Base-by-base conservation (phyloP, 1,284 basidiomycete genomes). In the Psilocybe mexicana region DNA sequence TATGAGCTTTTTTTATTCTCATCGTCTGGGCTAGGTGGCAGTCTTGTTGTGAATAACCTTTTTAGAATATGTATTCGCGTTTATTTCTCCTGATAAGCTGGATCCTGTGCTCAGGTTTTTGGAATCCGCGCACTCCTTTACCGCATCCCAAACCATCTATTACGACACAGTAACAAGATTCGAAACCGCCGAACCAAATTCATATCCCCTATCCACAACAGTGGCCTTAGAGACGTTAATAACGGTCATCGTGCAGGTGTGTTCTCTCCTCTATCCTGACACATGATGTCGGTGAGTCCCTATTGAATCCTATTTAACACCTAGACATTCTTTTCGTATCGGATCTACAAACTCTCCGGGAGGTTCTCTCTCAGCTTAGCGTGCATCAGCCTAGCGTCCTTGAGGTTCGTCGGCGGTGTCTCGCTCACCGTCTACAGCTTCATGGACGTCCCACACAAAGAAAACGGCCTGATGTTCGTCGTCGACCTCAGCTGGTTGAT, bases 401-500 rank as follows among this genome's bases (percentile, higher is more conserved):
- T 55, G 24, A 57, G 61, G 1, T 55, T 63, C 24, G 35, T 57
- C 5, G 53, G 52, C 14, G 59, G 56, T 7, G n/a, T 52, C 7
- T 24, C 51, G 2, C 26, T 63, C 0, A 44, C 44, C 2, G 54
- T 55, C 1, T 23, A 45, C 6, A 54, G 55, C 3, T 50, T 60
- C 10, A 43, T 54, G 14, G 61, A 63, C 14, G 59, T 63, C 7
- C 55, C 49, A 12, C 40, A 44, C 1, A 51, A 42, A 0, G 54
- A 57, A 5, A 63, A 63, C 33, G 61, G 61, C 2, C 18, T 48
- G 6, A 49, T 54, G 43, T 55, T 62, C 23, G 53, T 62, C 33
- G 40, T 52, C 3, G 49, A 35, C 2, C 52, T 52, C 28, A 47
- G 55, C 23, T 68, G 65, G 67, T 54, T 72, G 10, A 63, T 70